phyloP scores from a whole-genome alignment of 2,329 filamentous ascomycete genomes.

The Cladophialophora bantiana region DNA sequence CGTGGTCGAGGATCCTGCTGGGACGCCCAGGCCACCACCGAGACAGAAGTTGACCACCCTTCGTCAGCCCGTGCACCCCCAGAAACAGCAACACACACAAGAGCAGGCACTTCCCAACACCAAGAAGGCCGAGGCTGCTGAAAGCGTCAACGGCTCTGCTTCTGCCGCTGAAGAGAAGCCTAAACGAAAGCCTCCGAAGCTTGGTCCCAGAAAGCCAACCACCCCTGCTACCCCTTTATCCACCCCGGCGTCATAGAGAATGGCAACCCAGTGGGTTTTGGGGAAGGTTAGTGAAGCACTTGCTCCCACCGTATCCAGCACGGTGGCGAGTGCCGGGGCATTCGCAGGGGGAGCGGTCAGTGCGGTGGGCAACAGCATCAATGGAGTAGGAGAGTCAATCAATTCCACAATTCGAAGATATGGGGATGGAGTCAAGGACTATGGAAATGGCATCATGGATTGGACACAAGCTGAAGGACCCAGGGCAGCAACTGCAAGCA shows the following conservation, averaged over 20 bases:
- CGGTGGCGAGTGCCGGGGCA: conserved; percentile 37
- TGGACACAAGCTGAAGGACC: conserved; percentile 39
- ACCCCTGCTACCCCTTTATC: conserved; percentile 12
- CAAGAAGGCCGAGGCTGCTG: conserved; percentile 11
- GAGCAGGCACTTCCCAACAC: conserved; percentile 9
- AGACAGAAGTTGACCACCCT: conserved; percentile 38
- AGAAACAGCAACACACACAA: conserved; percentile 12
- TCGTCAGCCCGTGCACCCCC: conserved; percentile 27
- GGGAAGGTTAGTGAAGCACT: conserved; percentile 40
- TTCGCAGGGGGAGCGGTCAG: conserved; percentile 40
- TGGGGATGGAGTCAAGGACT: conserved; percentile 41
- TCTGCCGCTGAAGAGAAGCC: conserved; percentile 32
- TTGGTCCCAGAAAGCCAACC: conserved; percentile 37
- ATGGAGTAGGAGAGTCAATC: conserved; percentile 41
- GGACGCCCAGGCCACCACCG: conserved; percentile 32
- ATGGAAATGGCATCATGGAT: conserved; percentile 42
- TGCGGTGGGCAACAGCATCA: conserved; percentile 40
- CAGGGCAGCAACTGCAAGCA: conserved; percentile 39
- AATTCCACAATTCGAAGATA: conserved; percentile 36
- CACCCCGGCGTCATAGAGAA: conserved; percentile 20
- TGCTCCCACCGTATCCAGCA: conserved; percentile 35
- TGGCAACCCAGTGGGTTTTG: conserved; percentile 41
- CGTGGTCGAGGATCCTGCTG: conserved; percentile 27
- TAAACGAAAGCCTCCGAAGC: conserved; percentile 39
- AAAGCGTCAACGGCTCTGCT: conserved; percentile 25